Evolutionary conservation across 2,329 filamentous ascomycete genomes (phyloP).

Genomic region (Clonostachys chloroleuca): DNA sequence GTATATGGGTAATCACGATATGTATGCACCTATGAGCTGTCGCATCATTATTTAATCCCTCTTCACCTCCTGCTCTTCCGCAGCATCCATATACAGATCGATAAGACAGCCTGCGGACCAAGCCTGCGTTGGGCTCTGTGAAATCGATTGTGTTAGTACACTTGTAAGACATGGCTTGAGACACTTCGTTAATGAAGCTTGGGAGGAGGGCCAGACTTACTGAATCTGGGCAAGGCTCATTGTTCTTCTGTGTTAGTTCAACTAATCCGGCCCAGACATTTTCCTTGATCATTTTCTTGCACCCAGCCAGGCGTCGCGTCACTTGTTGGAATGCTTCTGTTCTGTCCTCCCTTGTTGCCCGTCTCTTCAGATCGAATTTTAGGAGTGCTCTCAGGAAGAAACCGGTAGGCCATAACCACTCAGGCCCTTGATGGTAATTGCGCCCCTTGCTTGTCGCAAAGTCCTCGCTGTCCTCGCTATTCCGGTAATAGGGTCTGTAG

Average conservation of each 20-base stretch:
- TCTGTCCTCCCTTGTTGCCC: constrained; percentile 54
- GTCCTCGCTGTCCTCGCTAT: constrained; percentile 87
- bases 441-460: constrained; percentile 90
- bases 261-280: constrained; percentile 87
- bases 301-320: constrained; percentile 74
- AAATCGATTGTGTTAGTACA: constrained; percentile 5
- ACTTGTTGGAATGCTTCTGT: constrained; percentile 94
- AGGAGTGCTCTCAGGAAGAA: constrained; percentile 91
- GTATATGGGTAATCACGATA: too few relatives aligned
- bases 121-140: constrained; percentile 84
- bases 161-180: not conserved
- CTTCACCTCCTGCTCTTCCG: constrained; percentile 38
- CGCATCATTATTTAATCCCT: not conserved
- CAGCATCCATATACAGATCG: constrained; percentile 92
- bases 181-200: not conserved
- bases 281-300: constrained; percentile 77
- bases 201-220: constrained; percentile 45
- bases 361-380: constrained; percentile 79
- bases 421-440: constrained; percentile 97
- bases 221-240: constrained; percentile 80
- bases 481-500: constrained; percentile 92
- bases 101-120: constrained; percentile 96
- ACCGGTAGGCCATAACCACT: constrained; percentile 97
- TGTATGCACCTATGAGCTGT: not conserved
- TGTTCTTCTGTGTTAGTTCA: constrained; percentile 89